These are phyloP conservation scores for Aspergillus ustus DNA, from an alignment of 2,329 filamentous ascomycete genomes.

Conservation along the genomic window DNA sequence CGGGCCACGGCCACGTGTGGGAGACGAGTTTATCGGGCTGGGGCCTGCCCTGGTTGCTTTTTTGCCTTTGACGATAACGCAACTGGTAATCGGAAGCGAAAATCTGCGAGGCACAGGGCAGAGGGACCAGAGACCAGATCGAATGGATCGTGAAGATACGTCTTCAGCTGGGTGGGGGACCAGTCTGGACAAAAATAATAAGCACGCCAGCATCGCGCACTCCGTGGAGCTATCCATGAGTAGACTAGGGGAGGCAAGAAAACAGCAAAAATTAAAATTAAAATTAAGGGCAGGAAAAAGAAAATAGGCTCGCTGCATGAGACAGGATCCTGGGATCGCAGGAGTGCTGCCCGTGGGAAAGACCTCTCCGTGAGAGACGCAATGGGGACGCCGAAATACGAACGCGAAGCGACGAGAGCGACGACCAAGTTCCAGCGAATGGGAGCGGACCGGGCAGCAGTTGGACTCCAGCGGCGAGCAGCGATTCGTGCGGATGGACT, in stretches of 20 bases:
- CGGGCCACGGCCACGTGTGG: conserved; percentile 8
- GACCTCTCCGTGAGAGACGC: background rate
- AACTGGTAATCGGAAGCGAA: conserved; percentile 18
- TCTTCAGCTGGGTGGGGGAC: conserved; percentile 14
- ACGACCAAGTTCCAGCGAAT: conserved; percentile 8
- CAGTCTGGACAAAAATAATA: conserved; percentile 15
- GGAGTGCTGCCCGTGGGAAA: background rate
- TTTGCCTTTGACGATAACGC: conserved; percentile 1
- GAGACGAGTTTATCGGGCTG: conserved; percentile 5
- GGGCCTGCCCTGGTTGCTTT: background rate
- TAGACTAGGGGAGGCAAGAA: conserved; percentile 12
- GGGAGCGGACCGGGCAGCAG: background rate
- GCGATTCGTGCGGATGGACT: conserved; percentile 10
- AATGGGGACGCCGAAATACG: conserved; percentile 9
- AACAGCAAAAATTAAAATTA: conserved; percentile 6
- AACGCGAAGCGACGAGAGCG: background rate
- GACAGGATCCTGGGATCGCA: conserved; percentile 4
- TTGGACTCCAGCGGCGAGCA: background rate
- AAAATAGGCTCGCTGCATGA: background rate
- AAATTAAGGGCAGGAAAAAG: background rate
- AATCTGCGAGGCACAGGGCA: conserved; percentile 16
- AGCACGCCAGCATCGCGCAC: conserved; percentile 16
- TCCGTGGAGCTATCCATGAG: conserved; percentile 15
- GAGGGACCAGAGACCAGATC: conserved; percentile 5
- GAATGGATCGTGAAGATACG: conserved; percentile 9